Percentiles rank a stretch among this genome's conserved stretches.
Conservation (phyloP, 495 filamentous ascomycete genomes). For the Penicillium diatomitis region DNA sequence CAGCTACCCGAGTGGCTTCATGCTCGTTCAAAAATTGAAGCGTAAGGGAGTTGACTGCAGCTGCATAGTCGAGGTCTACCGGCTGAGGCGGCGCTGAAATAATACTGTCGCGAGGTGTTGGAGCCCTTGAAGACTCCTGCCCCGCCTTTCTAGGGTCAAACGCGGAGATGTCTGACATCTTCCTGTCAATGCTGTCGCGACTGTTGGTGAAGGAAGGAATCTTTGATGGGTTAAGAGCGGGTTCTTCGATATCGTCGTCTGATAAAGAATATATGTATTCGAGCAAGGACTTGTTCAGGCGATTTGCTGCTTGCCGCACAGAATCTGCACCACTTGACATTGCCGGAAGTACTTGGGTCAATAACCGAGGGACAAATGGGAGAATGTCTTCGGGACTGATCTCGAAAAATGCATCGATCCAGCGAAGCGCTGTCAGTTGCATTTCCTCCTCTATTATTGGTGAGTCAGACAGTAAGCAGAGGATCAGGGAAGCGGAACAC, state of each 20-base stretch:
- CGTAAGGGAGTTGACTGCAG: slow-evolving; percentile 90
- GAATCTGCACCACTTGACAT: slow-evolving; percentile 85
- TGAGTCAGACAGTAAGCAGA: slow-evolving; percentile 1
- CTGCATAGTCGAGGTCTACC: slow-evolving; percentile 86
- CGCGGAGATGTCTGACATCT: slow-evolving; percentile 32
- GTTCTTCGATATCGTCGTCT: slow-evolving; percentile 54
- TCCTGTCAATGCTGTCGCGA: slow-evolving; percentile 42
- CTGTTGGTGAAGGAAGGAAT: slow-evolving; percentile 33
- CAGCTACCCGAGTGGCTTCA: slow-evolving; percentile 88
- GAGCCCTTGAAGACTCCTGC: slow-evolving; percentile 32
- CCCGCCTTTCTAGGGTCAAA: slow-evolving; percentile 24
- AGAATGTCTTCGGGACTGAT: slow-evolving; percentile 98
- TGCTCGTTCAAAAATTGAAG: slow-evolving; percentile 93
- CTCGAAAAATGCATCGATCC: slow-evolving; percentile 94
- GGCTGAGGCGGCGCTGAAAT: slow-evolving; percentile 36
- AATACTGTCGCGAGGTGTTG: slow-evolving; percentile 37
- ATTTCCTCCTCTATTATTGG: slow-evolving; percentile 65
- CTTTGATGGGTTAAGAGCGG: slow-evolving; percentile 26
- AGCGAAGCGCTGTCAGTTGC: slow-evolving; percentile 79
- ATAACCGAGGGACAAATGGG: slow-evolving; percentile 80
- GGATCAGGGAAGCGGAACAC: neutral
- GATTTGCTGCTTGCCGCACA: slow-evolving; percentile 78
- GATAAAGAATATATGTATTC: slow-evolving; percentile 85
- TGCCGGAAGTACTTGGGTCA: slow-evolving; percentile 86
- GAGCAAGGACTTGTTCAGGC: slow-evolving; percentile 83